Evolutionary conservation across 1,284 basidiomycete species (phyloP), one percentile per base, ranked within the genome.

Genomic region (Exobasidium rhododendri): DNA sequence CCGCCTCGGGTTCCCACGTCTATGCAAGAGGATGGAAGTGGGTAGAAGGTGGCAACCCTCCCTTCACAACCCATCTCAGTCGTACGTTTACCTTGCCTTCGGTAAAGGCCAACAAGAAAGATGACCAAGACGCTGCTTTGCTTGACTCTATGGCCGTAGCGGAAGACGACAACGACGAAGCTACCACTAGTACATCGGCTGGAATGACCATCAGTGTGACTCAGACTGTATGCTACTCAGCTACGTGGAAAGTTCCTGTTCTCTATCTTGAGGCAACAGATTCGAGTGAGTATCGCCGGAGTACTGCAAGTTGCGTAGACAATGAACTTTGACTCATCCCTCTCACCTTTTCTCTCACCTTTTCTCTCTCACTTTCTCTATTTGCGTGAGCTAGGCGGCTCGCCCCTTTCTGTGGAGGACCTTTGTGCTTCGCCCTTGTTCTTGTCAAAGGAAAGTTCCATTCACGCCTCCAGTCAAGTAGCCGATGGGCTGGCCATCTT

Each of bases 211-310:
- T 50, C 5, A 20, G 28, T 26, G 47, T 50, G 2, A 20, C 31
- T 3, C 52, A 55, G 35, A 40, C 20, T 3, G 30, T 55, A 4
- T 20, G n/a, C 52, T 55, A 30, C 28, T 55, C 52, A n/a, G 31
- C 52, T 6, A 55, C 40, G 2, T 55, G 52, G 52, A 55, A 55
- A 22, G 52, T 55, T 3, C 52, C 52, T 13, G 52, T 55, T 14
- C 14, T 55, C 14, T 55, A 55, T 26, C 20, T 55, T 4, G 32
- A 44, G 22, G 52, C 52, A 17, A 26, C 35, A 10, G 17, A 40
- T 40, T 7, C 35, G 7, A 17, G 35, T 40, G 35, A 40, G 35
- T 40, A 17, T 20, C 47, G 7, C 20, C 14, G n/a, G n/a, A n/a
- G n/a, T n/a, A n/a, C n/a, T 31, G 22, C 7, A 31, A 50, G 47